phyloP scores from a whole-genome alignment of 768 basidiomycete species.

The Coprinopsis cinerea region DNA sequence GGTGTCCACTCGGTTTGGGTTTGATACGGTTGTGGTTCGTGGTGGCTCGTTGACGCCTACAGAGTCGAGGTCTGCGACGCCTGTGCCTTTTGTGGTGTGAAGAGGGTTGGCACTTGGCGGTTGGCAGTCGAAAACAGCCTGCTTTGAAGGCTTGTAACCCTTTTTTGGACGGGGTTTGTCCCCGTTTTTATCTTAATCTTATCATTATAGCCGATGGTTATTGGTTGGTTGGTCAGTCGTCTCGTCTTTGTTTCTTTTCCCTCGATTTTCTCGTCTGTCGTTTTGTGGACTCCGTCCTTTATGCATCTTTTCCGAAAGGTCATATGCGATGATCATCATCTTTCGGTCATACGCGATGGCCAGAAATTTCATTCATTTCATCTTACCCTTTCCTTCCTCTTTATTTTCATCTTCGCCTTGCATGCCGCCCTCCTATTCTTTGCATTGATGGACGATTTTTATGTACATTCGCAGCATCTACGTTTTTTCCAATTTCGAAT shows the following conservation, averaged over 20 bases:
- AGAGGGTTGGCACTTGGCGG: not conserved
- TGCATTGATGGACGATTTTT: not conserved
- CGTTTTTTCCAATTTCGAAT: not conserved
- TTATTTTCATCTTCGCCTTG: not conserved
- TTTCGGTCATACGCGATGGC: too few species aligned
- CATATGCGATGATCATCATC: too few species aligned
- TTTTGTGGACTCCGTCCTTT: not conserved
- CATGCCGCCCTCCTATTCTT: not conserved
- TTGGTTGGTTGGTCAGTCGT: not conserved
- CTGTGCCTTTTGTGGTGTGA: not conserved
- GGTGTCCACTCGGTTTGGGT: slow-evolving; percentile 42
- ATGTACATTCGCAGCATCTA: not conserved
- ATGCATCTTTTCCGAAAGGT: not conserved
- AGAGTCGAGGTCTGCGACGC: slow-evolving; percentile 14
- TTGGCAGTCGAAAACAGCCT: too few species aligned
- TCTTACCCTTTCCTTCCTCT: too few species aligned
- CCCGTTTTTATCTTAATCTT: not conserved
- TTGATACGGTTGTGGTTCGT: slow-evolving; percentile 21
- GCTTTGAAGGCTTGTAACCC: too few species aligned
- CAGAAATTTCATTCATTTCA: too few species aligned
- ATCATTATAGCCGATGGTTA: not conserved
- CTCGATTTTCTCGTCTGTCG: not conserved
- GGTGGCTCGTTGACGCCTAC: slow-evolving; percentile 23
- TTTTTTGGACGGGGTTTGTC: too few species aligned
- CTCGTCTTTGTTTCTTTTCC: not conserved